Conservation (phyloP, 495 filamentous ascomycete species). For the Aspergillus heteromorphus region DNA sequence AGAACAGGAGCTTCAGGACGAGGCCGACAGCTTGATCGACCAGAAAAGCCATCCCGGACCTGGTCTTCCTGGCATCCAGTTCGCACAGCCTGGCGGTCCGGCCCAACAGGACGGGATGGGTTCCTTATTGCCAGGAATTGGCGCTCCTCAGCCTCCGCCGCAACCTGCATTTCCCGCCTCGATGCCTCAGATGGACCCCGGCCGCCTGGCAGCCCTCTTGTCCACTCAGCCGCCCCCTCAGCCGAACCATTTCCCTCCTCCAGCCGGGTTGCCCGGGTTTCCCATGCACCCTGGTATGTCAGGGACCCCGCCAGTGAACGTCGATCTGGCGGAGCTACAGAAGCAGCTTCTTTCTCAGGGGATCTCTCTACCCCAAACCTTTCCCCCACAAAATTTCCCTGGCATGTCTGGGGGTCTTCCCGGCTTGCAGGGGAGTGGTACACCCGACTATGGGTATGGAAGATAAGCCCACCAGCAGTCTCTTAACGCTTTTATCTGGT, state of each 20-base stretch:
- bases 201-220: constrained; percentile 43
- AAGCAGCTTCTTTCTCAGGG: constrained; percentile 42
- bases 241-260: constrained; percentile 21
- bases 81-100: constrained; percentile 30
- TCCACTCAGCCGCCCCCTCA: constrained; percentile 37
- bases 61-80: constrained; percentile 48
- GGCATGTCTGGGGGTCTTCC: constrained; percentile 37
- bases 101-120: constrained; percentile 30
- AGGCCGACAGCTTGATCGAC: constrained; percentile 88
- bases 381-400: constrained; percentile 36
- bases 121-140: constrained; percentile 42
- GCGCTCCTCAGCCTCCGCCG: constrained; percentile 44
- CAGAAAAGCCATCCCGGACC: constrained; percentile 63
- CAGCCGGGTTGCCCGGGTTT: constrained; percentile 30
- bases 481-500: constrained; percentile 2
- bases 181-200: constrained; percentile 51
- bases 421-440: constrained; percentile 36
- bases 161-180: constrained; percentile 43
- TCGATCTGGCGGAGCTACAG: constrained; percentile 65
- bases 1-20: constrained; percentile 87
- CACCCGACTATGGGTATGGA: constrained; percentile 31
- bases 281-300: constrained; percentile 44
- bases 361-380: constrained; percentile 33
- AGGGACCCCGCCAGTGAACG: constrained; percentile 48
- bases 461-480: constrained; percentile 17